These are phyloP conservation scores for Strigomonas galati DNA, from an alignment of 208 protist genomes.

Conservation along the genomic window DNA sequence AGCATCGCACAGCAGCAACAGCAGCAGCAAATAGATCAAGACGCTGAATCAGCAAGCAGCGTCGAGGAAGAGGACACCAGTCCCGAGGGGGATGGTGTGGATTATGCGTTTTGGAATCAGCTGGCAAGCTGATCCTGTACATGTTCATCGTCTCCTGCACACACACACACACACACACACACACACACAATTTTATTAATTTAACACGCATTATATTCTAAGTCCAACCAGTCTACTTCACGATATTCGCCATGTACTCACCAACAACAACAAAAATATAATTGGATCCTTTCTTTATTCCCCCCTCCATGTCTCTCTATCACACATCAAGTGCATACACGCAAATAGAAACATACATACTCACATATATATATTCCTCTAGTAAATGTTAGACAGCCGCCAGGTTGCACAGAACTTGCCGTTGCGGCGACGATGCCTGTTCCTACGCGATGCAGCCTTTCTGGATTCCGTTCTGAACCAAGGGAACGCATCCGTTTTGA, in stretches of 20 bases:
- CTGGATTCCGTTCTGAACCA: constrained; percentile 6
- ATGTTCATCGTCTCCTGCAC: no score
- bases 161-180: no score
- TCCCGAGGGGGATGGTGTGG: neutral
- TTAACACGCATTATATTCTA: no score
- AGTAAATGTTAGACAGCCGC: constrained; percentile 9
- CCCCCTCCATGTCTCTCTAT: no score
- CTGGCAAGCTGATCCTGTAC: constrained; percentile 23
- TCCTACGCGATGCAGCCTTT: constrained; percentile 45
- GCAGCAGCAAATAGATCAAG: neutral
- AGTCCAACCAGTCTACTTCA: no score
- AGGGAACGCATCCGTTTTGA: neutral
- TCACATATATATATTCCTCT: neutral
- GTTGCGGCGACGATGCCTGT: constrained; percentile 65
- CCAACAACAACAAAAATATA: no score
- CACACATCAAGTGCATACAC: no score
- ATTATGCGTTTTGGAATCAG: constrained; percentile 29
- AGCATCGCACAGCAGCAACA: no score
- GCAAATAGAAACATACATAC: neutral
- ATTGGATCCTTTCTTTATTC: no score
- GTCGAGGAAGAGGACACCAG: neutral
- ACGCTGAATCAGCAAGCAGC: neutral
- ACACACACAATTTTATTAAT: no score
- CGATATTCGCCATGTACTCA: no score
- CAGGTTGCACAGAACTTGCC: constrained; percentile 39